Percentiles rank a stretch among this genome's conserved stretches.
Evolutionary conservation across 2,329 filamentous ascomycete genomes (phyloP).

Genomic region (Ceratocystis ficicola): DNA sequence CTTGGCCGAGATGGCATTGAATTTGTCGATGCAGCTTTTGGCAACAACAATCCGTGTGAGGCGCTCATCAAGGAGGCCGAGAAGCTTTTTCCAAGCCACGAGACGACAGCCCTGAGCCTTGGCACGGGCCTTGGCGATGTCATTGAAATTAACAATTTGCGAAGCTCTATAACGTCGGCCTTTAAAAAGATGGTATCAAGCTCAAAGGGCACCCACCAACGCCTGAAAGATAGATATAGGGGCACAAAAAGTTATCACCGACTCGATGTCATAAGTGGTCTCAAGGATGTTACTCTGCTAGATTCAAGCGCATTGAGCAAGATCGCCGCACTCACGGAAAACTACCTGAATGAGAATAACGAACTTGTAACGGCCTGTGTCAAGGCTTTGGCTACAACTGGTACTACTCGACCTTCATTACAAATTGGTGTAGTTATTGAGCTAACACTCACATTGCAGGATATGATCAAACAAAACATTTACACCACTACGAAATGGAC

Average conservation of each 20-base stretch:
- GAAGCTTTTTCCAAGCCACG: slow-evolving; percentile 24
- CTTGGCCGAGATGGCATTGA: too few relatives aligned
- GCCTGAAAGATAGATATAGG: slow-evolving; percentile 22
- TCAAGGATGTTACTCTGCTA: slow-evolving; percentile 25
- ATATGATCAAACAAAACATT: too few relatives aligned
- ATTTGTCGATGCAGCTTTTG: too few relatives aligned
- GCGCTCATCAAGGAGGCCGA: slow-evolving; percentile 26
- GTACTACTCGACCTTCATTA: too few relatives aligned
- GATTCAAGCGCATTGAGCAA: slow-evolving; percentile 26
- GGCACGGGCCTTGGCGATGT: slow-evolving; percentile 26
- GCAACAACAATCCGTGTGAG: too few relatives aligned
- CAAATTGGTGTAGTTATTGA: too few relatives aligned
- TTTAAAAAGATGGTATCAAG: not conserved
- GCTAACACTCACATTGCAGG: too few relatives aligned
- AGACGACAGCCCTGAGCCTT: slow-evolving; percentile 25
- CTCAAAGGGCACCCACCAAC: not conserved
- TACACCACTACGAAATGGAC: too few relatives aligned
- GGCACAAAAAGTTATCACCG: slow-evolving; percentile 25
- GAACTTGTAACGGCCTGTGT: not conserved
- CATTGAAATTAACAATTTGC: slow-evolving; percentile 23
- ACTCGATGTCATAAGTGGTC: slow-evolving; percentile 27
- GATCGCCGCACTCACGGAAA: slow-evolving; percentile 25
- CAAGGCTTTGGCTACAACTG: not conserved
- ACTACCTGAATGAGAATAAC: slow-evolving; percentile 23
- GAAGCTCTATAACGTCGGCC: not conserved